Evolutionary conservation across 2,329 filamentous ascomycete species (phyloP), one percentile per base, ranked within the genome.

Genomic region (Coniosporium tulheliwenetii): DNA sequence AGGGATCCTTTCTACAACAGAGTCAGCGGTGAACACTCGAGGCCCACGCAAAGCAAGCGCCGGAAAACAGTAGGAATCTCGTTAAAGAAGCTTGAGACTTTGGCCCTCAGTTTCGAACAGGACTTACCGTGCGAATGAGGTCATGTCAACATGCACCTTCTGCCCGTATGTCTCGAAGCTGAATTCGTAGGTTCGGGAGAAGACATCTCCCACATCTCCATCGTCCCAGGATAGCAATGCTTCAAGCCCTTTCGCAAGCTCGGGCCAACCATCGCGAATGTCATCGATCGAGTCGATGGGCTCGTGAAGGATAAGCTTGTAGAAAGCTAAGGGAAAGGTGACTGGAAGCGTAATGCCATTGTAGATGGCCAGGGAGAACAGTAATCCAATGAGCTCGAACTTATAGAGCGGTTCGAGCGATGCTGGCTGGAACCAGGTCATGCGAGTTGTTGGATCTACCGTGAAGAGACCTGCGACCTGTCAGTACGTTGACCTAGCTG

Each of bases 271-370:
- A 50, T 95, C 87, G 2, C 71, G 67, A 45, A 96, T 85, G 54
- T 87, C 79, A 37, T 85, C 74, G 2, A 91, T 64, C 42, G 79
- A 72, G 30, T 75, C 75, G 12, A 82, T 75, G 8, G 78, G 14
- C 43, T 80, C 67, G 8, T 74, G 76, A 1, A 93, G 67, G 1
- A 96, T 69, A 49, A 84, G 84, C 40, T 77, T 73, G 60, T 98
- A 98, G 3, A 98, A 71, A 0, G 79, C 83, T 43, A 76, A 72
- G 1, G 91, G 91, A 45, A 98, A 91, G 1, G 81, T 93, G 35
- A 96, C 72, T 0, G 91, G 91, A 1, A 98, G 67, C 0, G 87
- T 94, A 16, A 96, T 68, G 1, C 89, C 89, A 49, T 98, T 98
- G 62, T 91, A 95, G 4, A 96, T 65, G 5, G 91, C 91, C 13